These are phyloP conservation scores for Paramecium sexaurelia DNA, from an alignment of 73 alveolate genomes.

Conservation along the genomic window DNA sequence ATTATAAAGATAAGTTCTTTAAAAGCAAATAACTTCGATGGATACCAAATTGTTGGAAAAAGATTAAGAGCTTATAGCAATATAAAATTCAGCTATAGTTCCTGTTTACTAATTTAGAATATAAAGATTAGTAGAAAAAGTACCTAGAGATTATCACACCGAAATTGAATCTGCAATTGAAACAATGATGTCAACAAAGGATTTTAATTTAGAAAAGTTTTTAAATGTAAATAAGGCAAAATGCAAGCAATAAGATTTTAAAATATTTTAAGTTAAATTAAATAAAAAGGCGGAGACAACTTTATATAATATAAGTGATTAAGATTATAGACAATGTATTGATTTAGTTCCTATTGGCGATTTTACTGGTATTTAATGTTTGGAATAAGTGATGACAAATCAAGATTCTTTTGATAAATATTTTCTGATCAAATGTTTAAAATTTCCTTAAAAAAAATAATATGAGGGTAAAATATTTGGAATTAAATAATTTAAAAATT, in stretches of 20 bases:
- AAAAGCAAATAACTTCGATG: neutral
- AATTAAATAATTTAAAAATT: neutral
- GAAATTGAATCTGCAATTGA: neutral
- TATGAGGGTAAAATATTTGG: neutral
- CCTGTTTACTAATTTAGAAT: neutral
- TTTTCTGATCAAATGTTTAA: neutral
- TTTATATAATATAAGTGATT: neutral
- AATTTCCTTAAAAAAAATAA: neutral
- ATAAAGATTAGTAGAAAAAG: neutral
- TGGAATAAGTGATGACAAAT: neutral
- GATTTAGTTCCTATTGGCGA: neutral
- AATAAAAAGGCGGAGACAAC: neutral
- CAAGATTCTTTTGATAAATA: neutral
- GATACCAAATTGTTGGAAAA: neutral
- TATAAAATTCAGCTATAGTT: neutral
- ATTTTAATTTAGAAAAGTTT: neutral
- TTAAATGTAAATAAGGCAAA: neutral
- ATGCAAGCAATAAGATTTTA: neutral
- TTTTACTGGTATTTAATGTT: neutral
- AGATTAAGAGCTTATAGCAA: neutral
- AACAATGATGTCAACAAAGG: neutral
- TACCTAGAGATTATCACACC: neutral
- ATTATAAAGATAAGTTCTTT: neutral
- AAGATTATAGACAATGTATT: neutral
- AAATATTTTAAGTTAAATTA: neutral